Evolutionary conservation across 331 rosid genomes (phyloP).

Genomic region (Malus hybrid): DNA sequence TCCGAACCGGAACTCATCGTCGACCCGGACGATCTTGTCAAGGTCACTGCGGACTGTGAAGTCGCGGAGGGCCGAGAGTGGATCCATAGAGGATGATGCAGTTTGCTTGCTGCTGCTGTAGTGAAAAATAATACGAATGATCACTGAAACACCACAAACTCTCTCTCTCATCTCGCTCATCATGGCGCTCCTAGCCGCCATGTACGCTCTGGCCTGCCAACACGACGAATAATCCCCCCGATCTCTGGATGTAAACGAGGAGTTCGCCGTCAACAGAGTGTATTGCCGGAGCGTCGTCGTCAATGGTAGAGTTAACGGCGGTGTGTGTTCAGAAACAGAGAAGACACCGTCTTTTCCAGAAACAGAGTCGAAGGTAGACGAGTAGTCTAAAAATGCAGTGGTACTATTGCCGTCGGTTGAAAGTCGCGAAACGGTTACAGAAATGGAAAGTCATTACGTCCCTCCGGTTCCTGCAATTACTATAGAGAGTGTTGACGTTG

Average conservation of each 20-base stretch:
- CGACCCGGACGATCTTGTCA: too few relatives aligned
- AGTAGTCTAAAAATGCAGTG: constrained; percentile 1
- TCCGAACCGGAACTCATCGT: too few relatives aligned
- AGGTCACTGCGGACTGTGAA: too few relatives aligned
- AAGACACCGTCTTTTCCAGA: not conserved
- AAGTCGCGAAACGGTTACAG: not conserved
- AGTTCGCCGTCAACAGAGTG: not conserved
- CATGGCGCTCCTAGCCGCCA: constrained; percentile 29
- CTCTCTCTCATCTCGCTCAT: constrained; percentile 33
- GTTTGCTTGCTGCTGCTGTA: too few relatives aligned
- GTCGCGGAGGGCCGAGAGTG: too few relatives aligned
- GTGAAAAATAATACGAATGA: too few relatives aligned
- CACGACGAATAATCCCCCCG: not conserved
- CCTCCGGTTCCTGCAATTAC: not conserved
- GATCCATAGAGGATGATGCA: too few relatives aligned
- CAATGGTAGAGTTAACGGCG: not conserved
- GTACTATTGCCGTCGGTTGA: not conserved
- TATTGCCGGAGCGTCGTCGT: not conserved
- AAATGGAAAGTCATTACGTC: not conserved
- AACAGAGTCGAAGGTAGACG: not conserved
- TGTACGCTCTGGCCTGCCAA: constrained; percentile 32
- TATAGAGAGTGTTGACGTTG: not conserved
- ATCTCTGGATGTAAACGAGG: constrained; percentile 9
- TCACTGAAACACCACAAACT: too few relatives aligned
- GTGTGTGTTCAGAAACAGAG: not conserved